These are phyloP conservation scores for Geotrichum siamense DNA, from an alignment of 1,139 yeast species.

Conservation along the genomic window DNA sequence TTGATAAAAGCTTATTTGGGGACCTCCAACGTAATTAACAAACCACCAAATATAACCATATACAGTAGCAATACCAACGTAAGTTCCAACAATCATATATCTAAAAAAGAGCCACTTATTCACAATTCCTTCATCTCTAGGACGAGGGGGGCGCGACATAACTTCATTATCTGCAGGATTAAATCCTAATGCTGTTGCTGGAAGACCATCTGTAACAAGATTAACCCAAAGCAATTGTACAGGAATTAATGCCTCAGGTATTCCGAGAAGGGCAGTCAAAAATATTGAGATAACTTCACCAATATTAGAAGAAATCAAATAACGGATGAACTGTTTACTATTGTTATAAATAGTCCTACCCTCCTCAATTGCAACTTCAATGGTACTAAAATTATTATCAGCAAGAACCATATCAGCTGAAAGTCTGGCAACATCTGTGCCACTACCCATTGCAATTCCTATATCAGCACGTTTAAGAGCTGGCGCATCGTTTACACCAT, in stretches of 20 bases:
- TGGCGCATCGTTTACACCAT: conserved; percentile 79
- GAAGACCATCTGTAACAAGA: conserved; percentile 34
- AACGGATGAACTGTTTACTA: conserved; percentile 45
- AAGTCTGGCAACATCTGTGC: conserved; percentile 52
- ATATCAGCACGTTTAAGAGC: conserved; percentile 73
- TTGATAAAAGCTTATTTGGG: conserved; percentile 33
- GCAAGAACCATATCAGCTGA: conserved; percentile 53
- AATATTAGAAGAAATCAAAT: conserved; percentile 44
- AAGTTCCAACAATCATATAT: conserved; percentile 37
- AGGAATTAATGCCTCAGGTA: conserved; percentile 34
- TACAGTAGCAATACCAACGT: conserved; percentile 40
- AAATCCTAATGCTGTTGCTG: conserved; percentile 37
- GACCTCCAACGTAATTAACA: conserved; percentile 33
- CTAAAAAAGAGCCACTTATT: conserved; percentile 37
- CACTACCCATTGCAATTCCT: conserved; percentile 52
- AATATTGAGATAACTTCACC: conserved; percentile 42
- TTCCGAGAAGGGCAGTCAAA: conserved; percentile 31
- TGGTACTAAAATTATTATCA: conserved; percentile 44
- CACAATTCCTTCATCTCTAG: conserved; percentile 36
- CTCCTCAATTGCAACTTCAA: conserved; percentile 47
- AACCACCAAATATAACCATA: conserved; percentile 41
- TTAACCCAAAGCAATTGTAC: conserved; percentile 36
- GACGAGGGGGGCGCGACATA: conserved; percentile 33
- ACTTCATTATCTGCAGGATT: conserved; percentile 33
- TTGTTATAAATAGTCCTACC: conserved; percentile 45